Evolutionary conservation across 1,284 basidiomycete species (phyloP), one percentile per base, ranked within the genome.

Genomic region (Leccinum pallidistipes): DNA sequence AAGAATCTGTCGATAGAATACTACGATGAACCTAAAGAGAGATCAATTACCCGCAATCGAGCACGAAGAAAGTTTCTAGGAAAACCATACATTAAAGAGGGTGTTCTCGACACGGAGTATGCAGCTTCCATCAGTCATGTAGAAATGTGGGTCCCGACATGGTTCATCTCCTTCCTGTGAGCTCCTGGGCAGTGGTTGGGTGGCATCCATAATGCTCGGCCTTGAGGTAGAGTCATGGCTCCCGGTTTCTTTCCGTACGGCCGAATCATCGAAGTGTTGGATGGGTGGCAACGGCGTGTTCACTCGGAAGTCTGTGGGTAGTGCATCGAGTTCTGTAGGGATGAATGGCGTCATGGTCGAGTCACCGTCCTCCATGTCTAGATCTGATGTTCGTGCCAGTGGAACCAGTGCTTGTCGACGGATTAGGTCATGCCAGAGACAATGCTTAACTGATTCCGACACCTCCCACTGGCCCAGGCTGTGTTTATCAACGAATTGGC

Each of bases 71-170:
- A 54, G 43, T 21, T 24, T 12, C 0, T 11, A 36, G 58, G 45
- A 62, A 63, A 50, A 62, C 47, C 82, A 36, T 65, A 87, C 88
- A 68, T 87, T 89, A 74, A 90, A 90, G 56, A 90, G 70, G 1
- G 81, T 84, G 66, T 86, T 81, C 63, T 83, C 79, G 5, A 88
- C 81, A 29, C 82, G 74, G 31, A 88, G 67, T 5, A 87, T 77
- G 64, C 83, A 86, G 66, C 85, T 86, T 36, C 86, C 86, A 67
- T 88, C 86, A 49, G 80, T 73, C 61, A 86, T 79, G 66, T 82
- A 81, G 66, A 76, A 82, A 11, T 66, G 65, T 16, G 70, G 60
- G 60, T 81, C 81, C 55, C 78, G 74, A 27, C 27, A 27, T 27
- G 27, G 71, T 9, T 45, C 34, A 10, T 65, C 53, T 52, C 54